Evolutionary conservation across 768 basidiomycete species (phyloP), one percentile per base, ranked within the genome.

Genomic region (Cystofilobasidium macerans): DNA sequence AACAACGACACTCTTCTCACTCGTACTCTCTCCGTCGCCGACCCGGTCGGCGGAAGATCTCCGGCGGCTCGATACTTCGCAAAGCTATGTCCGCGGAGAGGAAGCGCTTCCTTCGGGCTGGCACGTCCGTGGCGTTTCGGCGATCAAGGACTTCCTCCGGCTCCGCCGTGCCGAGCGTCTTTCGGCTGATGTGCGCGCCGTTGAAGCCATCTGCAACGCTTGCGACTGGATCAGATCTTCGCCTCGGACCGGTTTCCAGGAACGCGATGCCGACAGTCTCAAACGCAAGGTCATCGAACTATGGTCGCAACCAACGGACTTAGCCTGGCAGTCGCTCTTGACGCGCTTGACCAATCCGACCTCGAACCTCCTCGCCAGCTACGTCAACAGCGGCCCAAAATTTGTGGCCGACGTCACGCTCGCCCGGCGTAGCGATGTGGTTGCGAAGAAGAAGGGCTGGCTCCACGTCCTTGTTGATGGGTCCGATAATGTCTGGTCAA

Each of bases 61-160:
- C 18, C 97, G 94, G 95, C 80, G 92, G 45, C 79, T 98, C 60
- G 91, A 99, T 77, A 97, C 94, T 0, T 85, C 88, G 33, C 87
- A 89, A 35, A 36, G 58, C 35, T 97, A 93, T 76, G 92, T 99
- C 0, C 82, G 86, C 53, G 94, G 94, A 11, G 93, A 98, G 74
- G 93, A 97, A 71, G 76, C 80, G 4, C 80, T 98, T 33, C 64
- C 57, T 12, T 84, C 82, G 8, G 75, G 80, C 24, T 98, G 94
- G 93, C 87, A 84, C 70, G 85, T 93, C 51, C 82, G 93, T 53
- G 89, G 93, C 12, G 81, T 97, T 32, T 86, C 86, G 0, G 85
- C 91, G 13, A 86, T 99, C 32, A 85, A 94, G 70, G 94, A 97
- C 73, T 87, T 89, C 73, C 79, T 80, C 57, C 81, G 85, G 65